These are phyloP conservation scores for Melocanna baccifera DNA, from an alignment of 176 grass and related monocot species.

Conservation along the genomic window DNA sequence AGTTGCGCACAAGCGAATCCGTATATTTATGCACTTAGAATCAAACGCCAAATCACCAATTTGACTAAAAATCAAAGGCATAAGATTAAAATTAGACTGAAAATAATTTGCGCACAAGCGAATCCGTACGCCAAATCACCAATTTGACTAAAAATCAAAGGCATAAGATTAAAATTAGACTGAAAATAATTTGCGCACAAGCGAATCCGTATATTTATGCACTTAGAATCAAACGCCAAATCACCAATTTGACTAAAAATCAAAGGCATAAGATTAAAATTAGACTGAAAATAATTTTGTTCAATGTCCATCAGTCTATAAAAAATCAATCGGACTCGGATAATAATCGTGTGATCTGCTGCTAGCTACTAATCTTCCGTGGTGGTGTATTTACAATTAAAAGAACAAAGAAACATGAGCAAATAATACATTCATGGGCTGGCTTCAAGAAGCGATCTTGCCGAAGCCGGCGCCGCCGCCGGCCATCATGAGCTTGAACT, in stretches of 20 bases:
- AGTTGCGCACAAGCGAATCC: too few species aligned
- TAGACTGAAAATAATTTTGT: not conserved
- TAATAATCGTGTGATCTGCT: not conserved
- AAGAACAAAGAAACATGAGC: conserved; percentile 13
- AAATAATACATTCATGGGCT: too few species aligned
- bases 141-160: not conserved
- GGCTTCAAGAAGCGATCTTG: not conserved
- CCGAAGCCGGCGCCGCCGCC: conserved; percentile 19
- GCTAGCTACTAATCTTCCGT: not conserved
- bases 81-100: not conserved
- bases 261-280: not conserved
- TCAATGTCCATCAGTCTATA: not conserved
- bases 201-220: too few species aligned
- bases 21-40: not conserved
- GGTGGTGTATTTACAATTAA: conserved; percentile 12
- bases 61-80: not conserved
- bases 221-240: not conserved
- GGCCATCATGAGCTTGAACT: conserved; percentile 96
- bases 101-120: not conserved
- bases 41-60: not conserved
- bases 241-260: not conserved
- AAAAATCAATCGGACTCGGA: not conserved
- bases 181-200: not conserved
- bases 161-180: not conserved
- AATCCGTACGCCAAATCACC: not conserved